Base-by-base conservation (phyloP, 169 alveolate species). In the Condylostoma magnum region DNA sequence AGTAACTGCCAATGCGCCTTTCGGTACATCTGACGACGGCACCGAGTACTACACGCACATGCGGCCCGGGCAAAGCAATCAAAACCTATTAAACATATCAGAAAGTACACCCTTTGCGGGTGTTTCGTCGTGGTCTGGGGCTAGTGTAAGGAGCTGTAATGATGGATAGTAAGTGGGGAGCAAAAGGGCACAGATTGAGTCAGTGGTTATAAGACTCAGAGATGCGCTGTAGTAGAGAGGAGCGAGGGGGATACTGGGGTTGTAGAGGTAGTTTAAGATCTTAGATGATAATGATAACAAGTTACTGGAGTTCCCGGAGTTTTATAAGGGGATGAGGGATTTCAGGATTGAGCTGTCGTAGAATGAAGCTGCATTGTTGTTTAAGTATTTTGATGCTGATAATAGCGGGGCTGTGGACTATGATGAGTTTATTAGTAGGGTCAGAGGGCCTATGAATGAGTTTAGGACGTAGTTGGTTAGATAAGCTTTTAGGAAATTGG, bases 371-470 rank as follows among this genome's bases (percentile, higher is more conserved):
- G 57, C 63, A 31, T 36, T 20, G 0, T 60, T 89, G 10, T 88
- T 82, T 75, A 51, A 58, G 5, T 31, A 73, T 36, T 83, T 89
- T 55, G 91, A 79, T 56, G 66, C 77, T 73, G 89, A 80, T 27
- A 76, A 74, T 20, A 52, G 72, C n/a, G 90, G 88, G 20, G 38
- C 51, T 18, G 69, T 89, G 25, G 81, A 77, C 74, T 79, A 79
- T 65, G 89, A 79, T 52, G 95, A 89, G 65, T 85, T 89, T 74
- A 37, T 89, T 22, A 69, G 84, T 34, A 69, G 82, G 6, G 73
- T 89, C 6, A 82, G 88, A 37, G 92, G 92, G 37, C 82, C 77
- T 20, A 85, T 89, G 90, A 89, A 85, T 57, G 57, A 71, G 36
- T 70, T 76, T 66, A 85, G 95, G 76, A 57, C 69, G 55, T 51